These are phyloP conservation scores for Lipomyces oligophaga DNA, from an alignment of 805 yeast species.

Conservation along the genomic window DNA sequence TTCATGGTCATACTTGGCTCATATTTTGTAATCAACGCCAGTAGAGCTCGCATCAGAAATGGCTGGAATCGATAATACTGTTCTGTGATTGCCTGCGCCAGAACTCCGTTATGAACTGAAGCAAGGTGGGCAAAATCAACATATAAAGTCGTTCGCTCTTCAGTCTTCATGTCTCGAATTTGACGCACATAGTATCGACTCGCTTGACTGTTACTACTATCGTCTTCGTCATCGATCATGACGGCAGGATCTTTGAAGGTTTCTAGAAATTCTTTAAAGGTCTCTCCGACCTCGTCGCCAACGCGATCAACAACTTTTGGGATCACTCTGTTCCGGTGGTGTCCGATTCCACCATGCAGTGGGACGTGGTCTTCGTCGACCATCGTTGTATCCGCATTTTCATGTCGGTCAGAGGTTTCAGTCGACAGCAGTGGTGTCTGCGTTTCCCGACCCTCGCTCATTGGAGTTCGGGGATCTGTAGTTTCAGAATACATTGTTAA, in stretches of 20 bases:
- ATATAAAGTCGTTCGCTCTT: slow-evolving; percentile 72
- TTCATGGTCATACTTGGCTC: slow-evolving; percentile 61
- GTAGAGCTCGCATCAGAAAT: slow-evolving; percentile 69
- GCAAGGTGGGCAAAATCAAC: slow-evolving; percentile 79
- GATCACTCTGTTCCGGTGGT: too few relatives aligned
- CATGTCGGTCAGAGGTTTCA: too few relatives aligned
- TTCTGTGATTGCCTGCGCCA: slow-evolving; percentile 83
- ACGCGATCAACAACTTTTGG: slow-evolving; percentile 87
- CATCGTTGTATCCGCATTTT: too few relatives aligned
- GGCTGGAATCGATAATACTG: slow-evolving; percentile 93
- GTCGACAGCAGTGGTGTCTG: too few relatives aligned
- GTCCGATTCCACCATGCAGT: too few relatives aligned
- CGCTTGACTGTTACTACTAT: slow-evolving; percentile 20
- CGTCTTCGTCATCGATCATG: slow-evolving; percentile 36
- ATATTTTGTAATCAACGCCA: slow-evolving; percentile 64
- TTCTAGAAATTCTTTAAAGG: slow-evolving; percentile 79
- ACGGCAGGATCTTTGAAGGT: slow-evolving; percentile 51
- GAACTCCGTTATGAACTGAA: slow-evolving; percentile 64
- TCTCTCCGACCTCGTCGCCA: slow-evolving; percentile 89
- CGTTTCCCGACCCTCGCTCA: too few relatives aligned
- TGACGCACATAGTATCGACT: slow-evolving; percentile 62
- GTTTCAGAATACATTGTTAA: too few relatives aligned
- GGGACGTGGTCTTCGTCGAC: too few relatives aligned
- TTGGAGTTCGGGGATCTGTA: too few relatives aligned
- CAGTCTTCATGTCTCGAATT: slow-evolving; percentile 71